A percentile compares a stretch with the other conserved stretches of the same genome.
phyloP scores from a whole-genome alignment of 768 basidiomycete species.

The Amanita pallidorosea region DNA sequence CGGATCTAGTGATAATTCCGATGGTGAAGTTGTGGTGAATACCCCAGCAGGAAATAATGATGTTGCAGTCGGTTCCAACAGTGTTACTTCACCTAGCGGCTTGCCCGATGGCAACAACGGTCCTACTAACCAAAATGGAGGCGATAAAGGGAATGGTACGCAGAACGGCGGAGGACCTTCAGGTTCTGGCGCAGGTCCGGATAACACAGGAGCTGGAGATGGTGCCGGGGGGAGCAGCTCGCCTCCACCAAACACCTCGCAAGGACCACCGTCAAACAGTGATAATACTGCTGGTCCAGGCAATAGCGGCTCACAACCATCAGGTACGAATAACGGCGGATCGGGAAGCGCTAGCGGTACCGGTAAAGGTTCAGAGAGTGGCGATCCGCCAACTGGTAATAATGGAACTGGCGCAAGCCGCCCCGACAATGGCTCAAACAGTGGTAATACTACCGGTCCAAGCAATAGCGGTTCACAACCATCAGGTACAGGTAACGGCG shows the following conservation, averaged over 20 bases:
- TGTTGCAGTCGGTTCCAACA: not conserved
- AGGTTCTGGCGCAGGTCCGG: not conserved
- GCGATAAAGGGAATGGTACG: not conserved
- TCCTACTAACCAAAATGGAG: not conserved
- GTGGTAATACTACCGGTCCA: not conserved
- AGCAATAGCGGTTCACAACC: not conserved
- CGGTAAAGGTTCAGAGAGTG: too few relatives aligned
- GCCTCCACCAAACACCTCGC: not conserved
- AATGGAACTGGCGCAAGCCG: too few relatives aligned
- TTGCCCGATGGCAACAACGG: not conserved
- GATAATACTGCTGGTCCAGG: not conserved
- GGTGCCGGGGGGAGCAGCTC: not conserved
- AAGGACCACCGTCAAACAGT: not conserved
- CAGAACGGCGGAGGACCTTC: not conserved
- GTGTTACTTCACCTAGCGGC: not conserved
- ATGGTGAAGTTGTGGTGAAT: not conserved
- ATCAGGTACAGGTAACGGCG: not conserved
- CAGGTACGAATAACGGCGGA: not conserved
- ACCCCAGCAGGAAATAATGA: not conserved
- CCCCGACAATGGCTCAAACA: not conserved
- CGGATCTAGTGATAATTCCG: not conserved
- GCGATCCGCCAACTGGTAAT: too few relatives aligned
- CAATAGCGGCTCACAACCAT: not conserved
- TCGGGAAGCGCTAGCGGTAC: too few relatives aligned
- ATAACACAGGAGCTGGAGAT: too few relatives aligned